These are phyloP conservation scores for Jackrogersella multiformis DNA, from an alignment of 495 filamentous ascomycete species.

Conservation along the genomic window DNA sequence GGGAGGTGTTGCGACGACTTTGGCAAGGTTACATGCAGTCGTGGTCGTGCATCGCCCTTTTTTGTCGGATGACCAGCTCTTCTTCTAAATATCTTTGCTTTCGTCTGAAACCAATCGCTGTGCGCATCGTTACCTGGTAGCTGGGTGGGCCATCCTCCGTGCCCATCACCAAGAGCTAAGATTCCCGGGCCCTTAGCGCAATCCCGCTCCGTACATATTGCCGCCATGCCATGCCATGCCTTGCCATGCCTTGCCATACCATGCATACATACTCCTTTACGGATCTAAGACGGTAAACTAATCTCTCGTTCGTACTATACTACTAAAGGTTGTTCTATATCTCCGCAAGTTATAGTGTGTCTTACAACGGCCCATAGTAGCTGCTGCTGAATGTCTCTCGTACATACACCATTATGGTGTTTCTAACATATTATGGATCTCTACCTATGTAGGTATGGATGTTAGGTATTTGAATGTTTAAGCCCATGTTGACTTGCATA, in stretches of 20 bases:
- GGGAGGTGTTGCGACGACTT: conserved; percentile 7
- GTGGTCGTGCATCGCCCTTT: not conserved
- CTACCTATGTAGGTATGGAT: no score
- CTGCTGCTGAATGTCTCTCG: not conserved
- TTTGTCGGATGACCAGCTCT: conserved; percentile 2
- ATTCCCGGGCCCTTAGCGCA: conserved; percentile 1
- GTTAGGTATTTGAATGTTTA: conserved; percentile 4
- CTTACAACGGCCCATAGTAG: not conserved
- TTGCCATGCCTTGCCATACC: no score
- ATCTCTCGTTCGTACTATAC: not conserved
- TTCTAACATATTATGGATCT: conserved; percentile 2
- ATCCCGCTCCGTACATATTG: not conserved
- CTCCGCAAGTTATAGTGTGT: not conserved
- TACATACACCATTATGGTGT: not conserved
- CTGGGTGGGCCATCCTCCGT: conserved; percentile 4
- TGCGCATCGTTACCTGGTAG: conserved; percentile 5
- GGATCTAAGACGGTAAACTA: not conserved
- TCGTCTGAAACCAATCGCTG: not conserved
- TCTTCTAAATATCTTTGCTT: not conserved
- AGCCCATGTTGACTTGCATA: conserved; percentile 9
- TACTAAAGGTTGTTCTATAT: conserved; percentile 1
- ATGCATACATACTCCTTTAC: no score
- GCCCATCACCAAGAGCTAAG: not conserved
- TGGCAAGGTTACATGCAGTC: conserved; percentile 3
- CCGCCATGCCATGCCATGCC: not conserved